Conservation (phyloP, 345 rosid species). For the Eucalyptus tenuipes region DNA sequence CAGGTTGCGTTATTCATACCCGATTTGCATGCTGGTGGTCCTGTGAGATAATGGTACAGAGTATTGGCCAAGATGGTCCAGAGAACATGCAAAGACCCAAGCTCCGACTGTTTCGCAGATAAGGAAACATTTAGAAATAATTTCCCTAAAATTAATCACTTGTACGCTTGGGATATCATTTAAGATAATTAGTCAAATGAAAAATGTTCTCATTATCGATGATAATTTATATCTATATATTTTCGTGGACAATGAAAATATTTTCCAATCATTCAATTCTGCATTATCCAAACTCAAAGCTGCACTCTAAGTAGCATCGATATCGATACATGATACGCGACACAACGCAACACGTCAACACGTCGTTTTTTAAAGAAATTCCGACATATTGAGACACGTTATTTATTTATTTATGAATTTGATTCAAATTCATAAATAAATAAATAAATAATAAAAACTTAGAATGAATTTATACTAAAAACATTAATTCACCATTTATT, state of each 20-base stretch:
- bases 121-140: neutral
- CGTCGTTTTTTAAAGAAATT: fast-evolving
- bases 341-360: fast-evolving
- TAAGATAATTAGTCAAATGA: fast-evolving
- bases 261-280: fast-evolving
- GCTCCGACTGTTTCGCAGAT: neutral
- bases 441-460: too few species aligned
- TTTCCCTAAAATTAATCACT: neutral
- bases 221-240: neutral
- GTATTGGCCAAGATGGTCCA: neutral
- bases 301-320: too few species aligned
- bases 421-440: too few species aligned
- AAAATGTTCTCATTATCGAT: neutral
- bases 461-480: too few species aligned
- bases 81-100: neutral
- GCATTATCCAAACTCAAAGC: too few species aligned
- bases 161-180: fast-evolving
- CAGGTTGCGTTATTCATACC: neutral
- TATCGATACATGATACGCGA: fast-evolving
- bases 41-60: neutral
- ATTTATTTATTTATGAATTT: too few species aligned
- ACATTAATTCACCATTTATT: too few species aligned
- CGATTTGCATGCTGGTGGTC: neutral
- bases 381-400: fast-evolving
- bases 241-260: neutral